Base-by-base conservation (phyloP, 345 rosid genomes). In the Cardamine chenopodiifolia region DNA sequence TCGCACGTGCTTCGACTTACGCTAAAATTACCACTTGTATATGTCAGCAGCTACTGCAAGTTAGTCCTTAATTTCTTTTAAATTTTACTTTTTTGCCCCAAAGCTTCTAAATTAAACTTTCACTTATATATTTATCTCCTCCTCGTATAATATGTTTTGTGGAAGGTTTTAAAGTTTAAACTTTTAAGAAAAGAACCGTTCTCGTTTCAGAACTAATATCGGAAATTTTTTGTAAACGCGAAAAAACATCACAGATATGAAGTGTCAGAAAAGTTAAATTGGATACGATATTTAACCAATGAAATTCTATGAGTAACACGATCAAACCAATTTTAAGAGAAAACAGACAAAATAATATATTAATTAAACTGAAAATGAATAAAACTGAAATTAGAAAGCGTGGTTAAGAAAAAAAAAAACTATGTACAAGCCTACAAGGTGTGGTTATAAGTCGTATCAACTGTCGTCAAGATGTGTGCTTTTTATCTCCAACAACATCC, bases 401-500 rank as follows among this genome's bases (percentile, higher is more conserved):
- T 44, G 19, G 18, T 37, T 35, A 17, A 62, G 19, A 45, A 23
- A 25, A 17, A 17, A 8, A 37, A 12, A 26, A 22, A 6, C 6
- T 42, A 7, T 44, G 32, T 29, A 29, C 32, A 32, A 25, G 37
- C n/a, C 7, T 29, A 29, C 32, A 32, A 25, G 37, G 15, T 52
- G 47, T 52, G 9, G 68, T 59, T 59, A 53, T 63, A 62, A 44
- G 59, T 76, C 42, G 70, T 53, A 57, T 69, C 64, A 70, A 44
- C 22, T 62, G 53, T 68, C 74, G 66, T 76, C 79, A 61, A 68
- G 9, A 69, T 62, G 31, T 53, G 7, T 68, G 74, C 11, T 68
- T 68, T 39, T 50, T 8, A 69, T 62, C 70, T 76, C 64, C 80
- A 70, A 62, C 75, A 54, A 62, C 32, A 62, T 23, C 65, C 62